Base-by-base conservation (phyloP, 2,329 filamentous ascomycete species). In the Cladophialophora bantiana region DNA sequence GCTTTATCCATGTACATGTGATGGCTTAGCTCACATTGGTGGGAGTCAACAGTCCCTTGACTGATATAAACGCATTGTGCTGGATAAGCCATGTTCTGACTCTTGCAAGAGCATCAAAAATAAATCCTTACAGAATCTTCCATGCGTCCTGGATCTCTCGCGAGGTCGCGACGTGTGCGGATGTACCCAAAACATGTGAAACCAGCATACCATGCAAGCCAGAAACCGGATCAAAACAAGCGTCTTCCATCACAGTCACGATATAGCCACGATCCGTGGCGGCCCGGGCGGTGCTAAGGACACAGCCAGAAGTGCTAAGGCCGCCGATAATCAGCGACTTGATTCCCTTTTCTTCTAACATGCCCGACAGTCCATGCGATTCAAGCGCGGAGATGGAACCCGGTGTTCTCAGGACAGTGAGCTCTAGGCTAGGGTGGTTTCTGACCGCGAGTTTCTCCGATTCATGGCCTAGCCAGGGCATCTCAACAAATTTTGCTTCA, bases 341-440 rank as follows among this genome's bases (percentile, higher is more conserved):
- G 60, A 69, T 59, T 13, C 56, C 62, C n/a, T 59, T 72, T 55
- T 70, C 59, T 26, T 60, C 20, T 59, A 76, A 59, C 53, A 58
- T 69, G 9, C 72, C 74, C n/a, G 57, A 13, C 38, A 75, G 36
- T 12, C 74, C 74, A 5, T 68, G 66, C 4, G 75, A 76, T 54
- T 71, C 73, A 10, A 77, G 68, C 38, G 73, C 74, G 52, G 74
- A 75, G 38, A 76, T 69, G 34, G 71, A 59, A 2, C 75, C 75
- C 2, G 69, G 68, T 32, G 45, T 61, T 54, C 74, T 61, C 12
- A 66, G 62, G 45, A 75, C 73, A 5, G 68, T 74, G 31, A 70
- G 20, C 56, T 77, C 74, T 3, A 54, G 58, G 9, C 40, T 35
- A 9, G 50, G 50, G 6, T 53, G 60, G 10, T n/a, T 4, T 20